Percentiles rank a stretch among this genome's conserved stretches.
phyloP scores from a whole-genome alignment of 2,329 filamentous ascomycete genomes.

The Phialophora chinensis region DNA sequence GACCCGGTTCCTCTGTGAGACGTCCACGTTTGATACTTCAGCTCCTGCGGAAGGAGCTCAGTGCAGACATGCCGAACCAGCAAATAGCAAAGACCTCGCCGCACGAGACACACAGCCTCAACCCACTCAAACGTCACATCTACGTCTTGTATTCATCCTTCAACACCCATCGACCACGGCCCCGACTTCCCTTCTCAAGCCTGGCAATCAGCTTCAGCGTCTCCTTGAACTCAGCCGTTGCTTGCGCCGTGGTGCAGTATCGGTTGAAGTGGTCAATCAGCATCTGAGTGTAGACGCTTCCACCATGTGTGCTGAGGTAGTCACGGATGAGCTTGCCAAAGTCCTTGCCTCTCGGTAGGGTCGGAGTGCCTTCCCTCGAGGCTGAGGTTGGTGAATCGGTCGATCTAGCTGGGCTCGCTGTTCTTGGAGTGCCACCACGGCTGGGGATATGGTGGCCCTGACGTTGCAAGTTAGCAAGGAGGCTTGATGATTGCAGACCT shows the following conservation, averaged over 20 bases:
- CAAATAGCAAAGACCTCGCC: background rate
- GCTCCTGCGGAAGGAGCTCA: background rate
- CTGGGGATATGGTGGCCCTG: constrained; percentile 50
- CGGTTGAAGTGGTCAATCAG: constrained; percentile 88
- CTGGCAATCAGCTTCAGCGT: constrained; percentile 78
- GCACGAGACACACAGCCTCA: background rate
- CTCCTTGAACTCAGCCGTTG: constrained; percentile 79
- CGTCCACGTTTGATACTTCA: background rate
- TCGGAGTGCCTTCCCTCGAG: constrained; percentile 42
- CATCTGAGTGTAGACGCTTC: constrained; percentile 79
- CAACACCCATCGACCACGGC: constrained; percentile 63
- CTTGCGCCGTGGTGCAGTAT: constrained; percentile 71
- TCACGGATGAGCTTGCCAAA: constrained; percentile 75
- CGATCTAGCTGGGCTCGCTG: constrained; percentile 38
- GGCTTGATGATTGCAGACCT: constrained; percentile 48
- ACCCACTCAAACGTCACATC: background rate
- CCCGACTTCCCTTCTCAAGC: constrained; percentile 63
- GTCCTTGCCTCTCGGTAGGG: constrained; percentile 59
- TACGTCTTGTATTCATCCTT: constrained; percentile 60
- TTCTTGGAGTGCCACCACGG: constrained; percentile 31
- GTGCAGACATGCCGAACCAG: background rate
- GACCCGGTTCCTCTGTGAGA: background rate
- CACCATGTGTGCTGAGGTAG: constrained; percentile 79
- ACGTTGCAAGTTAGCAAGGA: constrained; percentile 64
- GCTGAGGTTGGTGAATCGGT: constrained; percentile 29